These are phyloP conservation scores for Pyrus hybrid DNA, from an alignment of 331 rosid species.

Conservation along the genomic window DNA sequence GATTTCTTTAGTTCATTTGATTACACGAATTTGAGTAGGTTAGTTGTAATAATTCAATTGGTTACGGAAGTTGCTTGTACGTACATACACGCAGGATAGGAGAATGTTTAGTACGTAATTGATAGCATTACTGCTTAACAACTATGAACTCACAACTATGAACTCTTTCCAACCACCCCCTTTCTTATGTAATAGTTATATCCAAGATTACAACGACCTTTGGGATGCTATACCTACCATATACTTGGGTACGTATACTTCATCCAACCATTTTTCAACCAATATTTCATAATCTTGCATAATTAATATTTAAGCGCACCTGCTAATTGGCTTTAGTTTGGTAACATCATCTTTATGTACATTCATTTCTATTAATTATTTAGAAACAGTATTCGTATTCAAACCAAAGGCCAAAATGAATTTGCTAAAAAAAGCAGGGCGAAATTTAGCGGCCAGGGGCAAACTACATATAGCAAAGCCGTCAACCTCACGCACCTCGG, in stretches of 20 bases:
- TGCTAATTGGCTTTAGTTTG: background rate
- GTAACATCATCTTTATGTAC: background rate
- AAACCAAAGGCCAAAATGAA: too few relatives aligned
- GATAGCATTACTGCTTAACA: background rate
- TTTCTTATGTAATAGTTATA: background rate
- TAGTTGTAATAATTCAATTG: too few relatives aligned
- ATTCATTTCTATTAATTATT: too few relatives aligned
- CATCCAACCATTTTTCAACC: background rate
- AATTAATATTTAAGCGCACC: background rate
- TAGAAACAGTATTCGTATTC: too few relatives aligned
- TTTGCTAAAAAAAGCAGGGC: too few relatives aligned
- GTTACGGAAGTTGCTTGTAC: background rate
- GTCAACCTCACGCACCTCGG: too few relatives aligned
- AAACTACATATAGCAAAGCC: too few relatives aligned
- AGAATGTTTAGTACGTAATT: background rate
- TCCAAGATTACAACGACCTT: background rate
- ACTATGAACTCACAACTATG: background rate
- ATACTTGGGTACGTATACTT: background rate
- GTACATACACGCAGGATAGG: background rate
- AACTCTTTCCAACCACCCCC: background rate
- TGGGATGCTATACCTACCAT: background rate
- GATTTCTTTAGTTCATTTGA: too few relatives aligned
- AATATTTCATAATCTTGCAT: background rate
- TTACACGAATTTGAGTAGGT: too few relatives aligned
- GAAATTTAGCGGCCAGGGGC: too few relatives aligned